A percentile compares a stretch with the other conserved stretches of the same genome.
These are phyloP conservation scores for Penicillium sp. DNA, from an alignment of 2,329 filamentous ascomycete species.

Conservation along the genomic window DNA sequence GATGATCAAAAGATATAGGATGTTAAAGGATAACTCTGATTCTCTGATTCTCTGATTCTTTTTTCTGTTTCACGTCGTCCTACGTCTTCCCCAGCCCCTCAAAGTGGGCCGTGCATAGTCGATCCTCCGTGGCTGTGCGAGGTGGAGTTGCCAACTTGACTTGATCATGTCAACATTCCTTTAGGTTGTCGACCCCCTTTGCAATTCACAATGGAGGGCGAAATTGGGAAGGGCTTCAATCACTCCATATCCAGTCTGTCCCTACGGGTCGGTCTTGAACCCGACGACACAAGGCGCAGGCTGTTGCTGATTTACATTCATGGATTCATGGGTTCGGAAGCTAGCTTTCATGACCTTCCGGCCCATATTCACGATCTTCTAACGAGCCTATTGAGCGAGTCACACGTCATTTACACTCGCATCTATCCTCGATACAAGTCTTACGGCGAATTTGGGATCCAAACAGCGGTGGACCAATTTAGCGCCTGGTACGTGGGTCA, in stretches of 20 bases:
- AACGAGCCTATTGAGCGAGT: constrained; percentile 61
- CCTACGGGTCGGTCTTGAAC: not conserved
- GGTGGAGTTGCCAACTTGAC: constrained; percentile 7
- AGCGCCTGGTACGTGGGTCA: constrained; percentile 59
- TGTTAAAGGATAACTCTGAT: not conserved
- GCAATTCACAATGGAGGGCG: constrained; percentile 7
- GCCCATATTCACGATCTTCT: constrained; percentile 77
- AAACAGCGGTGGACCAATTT: constrained; percentile 74
- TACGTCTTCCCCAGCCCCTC: not conserved
- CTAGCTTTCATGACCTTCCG: constrained; percentile 82
- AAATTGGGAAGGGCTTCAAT: constrained; percentile 4
- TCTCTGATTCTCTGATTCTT: not conserved
- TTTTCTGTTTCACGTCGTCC: not conserved
- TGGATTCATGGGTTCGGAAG: constrained; percentile 84
- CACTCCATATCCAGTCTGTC: constrained; percentile 14
- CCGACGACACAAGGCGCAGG: constrained; percentile 35
- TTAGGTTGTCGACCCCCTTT: not conserved
- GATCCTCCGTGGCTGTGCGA: constrained; percentile 13
- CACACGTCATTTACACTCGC: constrained; percentile 80
- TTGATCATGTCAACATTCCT: constrained; percentile 2
- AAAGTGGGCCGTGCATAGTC: constrained; percentile 14
- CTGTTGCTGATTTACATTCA: constrained; percentile 81
- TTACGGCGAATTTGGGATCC: constrained; percentile 37
- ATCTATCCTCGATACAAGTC: constrained; percentile 46
- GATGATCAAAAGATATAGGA: not conserved